These are phyloP conservation scores for Cryomyces minteri DNA, from an alignment of 495 filamentous ascomycete genomes.

Conservation along the genomic window DNA sequence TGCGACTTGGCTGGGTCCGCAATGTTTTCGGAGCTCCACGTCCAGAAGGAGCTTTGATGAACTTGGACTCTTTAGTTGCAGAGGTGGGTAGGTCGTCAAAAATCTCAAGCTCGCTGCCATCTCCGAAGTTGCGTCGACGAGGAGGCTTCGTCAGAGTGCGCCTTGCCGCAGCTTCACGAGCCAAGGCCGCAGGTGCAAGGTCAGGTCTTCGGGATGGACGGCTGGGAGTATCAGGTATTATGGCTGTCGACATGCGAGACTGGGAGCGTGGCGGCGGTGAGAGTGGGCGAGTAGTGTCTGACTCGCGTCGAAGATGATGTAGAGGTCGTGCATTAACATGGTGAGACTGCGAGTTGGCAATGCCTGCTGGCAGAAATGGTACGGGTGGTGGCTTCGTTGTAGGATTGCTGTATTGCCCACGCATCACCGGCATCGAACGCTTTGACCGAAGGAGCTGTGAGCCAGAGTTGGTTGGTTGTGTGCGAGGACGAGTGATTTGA, in stretches of 20 bases:
- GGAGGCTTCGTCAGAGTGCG: conserved; percentile 55
- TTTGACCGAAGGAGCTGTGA: conserved; percentile 67
- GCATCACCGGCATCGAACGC: conserved; percentile 71
- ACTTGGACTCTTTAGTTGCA: conserved; percentile 59
- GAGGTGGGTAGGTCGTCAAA: conserved; percentile 95
- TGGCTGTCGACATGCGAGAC: conserved; percentile 30
- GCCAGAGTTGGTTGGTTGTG: conserved; percentile 48
- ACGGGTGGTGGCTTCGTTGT: conserved; percentile 32
- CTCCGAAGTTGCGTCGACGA: conserved; percentile 61
- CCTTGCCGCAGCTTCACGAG: conserved; percentile 40
- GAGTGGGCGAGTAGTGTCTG: conserved; percentile 36
- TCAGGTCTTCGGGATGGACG: conserved; percentile 12
- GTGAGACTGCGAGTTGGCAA: conserved; percentile 56
- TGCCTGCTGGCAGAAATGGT: conserved; percentile 71
- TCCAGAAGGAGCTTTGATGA: conserved; percentile 57
- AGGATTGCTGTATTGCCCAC: conserved; percentile 23
- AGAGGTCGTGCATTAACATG: conserved; percentile 32
- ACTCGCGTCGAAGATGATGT: conserved; percentile 54
- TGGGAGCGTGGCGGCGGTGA: conserved; percentile 28
- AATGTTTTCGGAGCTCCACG: conserved; percentile 43
- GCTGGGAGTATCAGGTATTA: conserved; percentile 27
- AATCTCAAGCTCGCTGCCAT: conserved; percentile 75
- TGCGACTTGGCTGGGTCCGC: neutral
- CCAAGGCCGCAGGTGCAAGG: conserved; percentile 22
- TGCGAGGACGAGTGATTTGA: conserved; percentile 44